Evolutionary conservation across 768 basidiomycete genomes (phyloP), one percentile per base, ranked within the genome.

Genomic region (Phaffia australis): DNA sequence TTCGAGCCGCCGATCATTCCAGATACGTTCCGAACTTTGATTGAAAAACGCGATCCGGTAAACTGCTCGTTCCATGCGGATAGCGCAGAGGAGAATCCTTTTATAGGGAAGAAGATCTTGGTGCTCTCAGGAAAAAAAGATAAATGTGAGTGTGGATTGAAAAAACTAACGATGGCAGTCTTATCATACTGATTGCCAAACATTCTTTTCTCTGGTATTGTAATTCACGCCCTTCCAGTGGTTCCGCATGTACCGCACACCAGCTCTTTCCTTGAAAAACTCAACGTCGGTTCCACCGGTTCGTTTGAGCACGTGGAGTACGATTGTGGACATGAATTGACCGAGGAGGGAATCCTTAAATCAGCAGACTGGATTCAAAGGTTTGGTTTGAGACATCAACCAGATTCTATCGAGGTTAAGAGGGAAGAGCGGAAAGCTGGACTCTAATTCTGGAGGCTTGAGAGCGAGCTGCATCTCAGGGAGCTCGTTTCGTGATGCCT

Each of bases 51-150:
- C 30, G 82, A 84, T 69, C 82, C 84, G 0, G 79, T 42, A 11
- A 42, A 75, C 3, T 74, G 73, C 3, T 76, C 78, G 48, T 76
- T 82, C 5, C 82, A 80, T 69, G 71, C 76, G 16, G 74, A 78
- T 23, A 68, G 65, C 1, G 79, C 60, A 1, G 70, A 74, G 6
- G 56, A 54, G 2, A 66, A 70, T 14, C 83, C 85, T 1, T 89
- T 87, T 74, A 66, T 79, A 4, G 85, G 83, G 0, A 89, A 89
- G 78, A 83, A 83, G 71, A 80, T 92, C 18, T 79, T 92, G 6
- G 83, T 87, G 2, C 75, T 92, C 3, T 83, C 84, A 0, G 89
- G 88, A 0, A 81, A 71, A 64, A 79, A 76, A 25, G 89, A 92
- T 75, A 76, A 72, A 52, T 71, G 35, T 42, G 35, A 42, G 35